Percentiles rank a stretch among this genome's conserved stretches.
Conservation (phyloP, 2,329 filamentous ascomycete species). For the Aspergillus costaricaensis region DNA sequence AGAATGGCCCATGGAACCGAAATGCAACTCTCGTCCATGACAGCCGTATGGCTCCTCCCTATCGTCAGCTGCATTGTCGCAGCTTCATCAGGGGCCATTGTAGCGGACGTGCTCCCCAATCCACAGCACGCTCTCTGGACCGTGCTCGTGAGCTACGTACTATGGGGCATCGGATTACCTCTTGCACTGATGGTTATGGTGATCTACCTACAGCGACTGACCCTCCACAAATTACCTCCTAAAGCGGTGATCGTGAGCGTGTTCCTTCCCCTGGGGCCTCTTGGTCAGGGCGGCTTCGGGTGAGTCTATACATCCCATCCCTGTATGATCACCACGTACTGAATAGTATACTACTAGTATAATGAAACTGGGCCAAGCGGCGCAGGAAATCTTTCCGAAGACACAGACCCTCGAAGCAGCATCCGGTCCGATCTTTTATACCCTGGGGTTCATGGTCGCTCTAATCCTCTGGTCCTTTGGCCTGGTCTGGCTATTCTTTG, state of each 20-base stretch:
- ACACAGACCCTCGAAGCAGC: conserved; percentile 33
- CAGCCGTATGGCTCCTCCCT: conserved; percentile 66
- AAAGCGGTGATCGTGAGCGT: conserved; percentile 68
- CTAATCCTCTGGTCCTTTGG: conserved; percentile 45
- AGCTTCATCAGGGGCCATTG: conserved; percentile 63
- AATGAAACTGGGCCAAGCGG: conserved; percentile 54
- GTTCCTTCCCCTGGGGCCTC: conserved; percentile 67
- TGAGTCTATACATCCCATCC: conserved; percentile 19
- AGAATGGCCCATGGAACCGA: conserved; percentile 29
- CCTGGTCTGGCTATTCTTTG: conserved; percentile 45
- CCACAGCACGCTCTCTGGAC: conserved; percentile 62
- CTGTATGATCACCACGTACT: neutral
- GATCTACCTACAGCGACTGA: conserved; percentile 70
- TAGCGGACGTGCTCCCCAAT: conserved; percentile 61
- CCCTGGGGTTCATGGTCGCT: conserved; percentile 38
- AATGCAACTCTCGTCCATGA: conserved; percentile 58
- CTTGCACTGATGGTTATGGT: conserved; percentile 65
- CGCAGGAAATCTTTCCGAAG: conserved; percentile 38
- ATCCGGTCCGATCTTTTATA: conserved; percentile 38
- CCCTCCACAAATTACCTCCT: conserved; percentile 67
- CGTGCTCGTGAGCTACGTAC: conserved; percentile 65
- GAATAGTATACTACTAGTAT: conserved; percentile 31
- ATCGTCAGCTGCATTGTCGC: conserved; percentile 69
- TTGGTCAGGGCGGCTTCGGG: conserved; percentile 67
- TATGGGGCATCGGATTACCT: conserved; percentile 67